phyloP scores from a whole-genome alignment of 257 asterid species.

The Capsicum pubescens region DNA sequence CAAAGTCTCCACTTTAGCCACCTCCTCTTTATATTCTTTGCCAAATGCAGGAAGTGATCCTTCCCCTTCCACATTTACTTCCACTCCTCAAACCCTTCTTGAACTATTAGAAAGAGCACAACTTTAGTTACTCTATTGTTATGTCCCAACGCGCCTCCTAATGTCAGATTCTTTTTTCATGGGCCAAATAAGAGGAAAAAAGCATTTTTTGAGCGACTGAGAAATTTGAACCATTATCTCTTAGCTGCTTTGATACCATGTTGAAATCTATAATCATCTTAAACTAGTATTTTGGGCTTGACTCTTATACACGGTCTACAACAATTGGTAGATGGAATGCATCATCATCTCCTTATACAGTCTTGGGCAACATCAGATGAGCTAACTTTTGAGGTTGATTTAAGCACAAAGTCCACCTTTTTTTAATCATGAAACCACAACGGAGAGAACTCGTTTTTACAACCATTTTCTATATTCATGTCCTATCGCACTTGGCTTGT shows the following conservation, averaged over 20 bases:
- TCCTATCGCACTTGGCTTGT: neutral
- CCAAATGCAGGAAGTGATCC: neutral
- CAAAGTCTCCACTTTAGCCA: constrained; percentile 1
- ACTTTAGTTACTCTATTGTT: neutral
- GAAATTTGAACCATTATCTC: neutral
- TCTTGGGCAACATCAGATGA: neutral
- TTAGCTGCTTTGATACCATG: constrained; percentile 1
- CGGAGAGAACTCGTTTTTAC: neutral
- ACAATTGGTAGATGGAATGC: neutral
- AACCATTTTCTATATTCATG: neutral
- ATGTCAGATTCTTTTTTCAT: neutral
- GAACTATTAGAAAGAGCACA: constrained; percentile 16
- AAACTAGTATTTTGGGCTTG: neutral
- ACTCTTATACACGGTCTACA: neutral
- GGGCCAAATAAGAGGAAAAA: neutral
- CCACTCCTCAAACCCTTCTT: neutral
- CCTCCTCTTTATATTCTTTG: neutral
- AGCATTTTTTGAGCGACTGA: neutral
- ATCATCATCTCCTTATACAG: neutral
- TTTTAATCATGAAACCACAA: constrained; percentile 12
- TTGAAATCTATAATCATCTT: neutral
- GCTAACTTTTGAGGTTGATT: neutral
- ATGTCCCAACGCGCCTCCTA: neutral
- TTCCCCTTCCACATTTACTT: constrained; percentile 23
- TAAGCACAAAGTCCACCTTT: neutral